Evolutionary conservation across 2,329 filamentous ascomycete genomes (phyloP).

Genomic region (Cladosporium sp.): DNA sequence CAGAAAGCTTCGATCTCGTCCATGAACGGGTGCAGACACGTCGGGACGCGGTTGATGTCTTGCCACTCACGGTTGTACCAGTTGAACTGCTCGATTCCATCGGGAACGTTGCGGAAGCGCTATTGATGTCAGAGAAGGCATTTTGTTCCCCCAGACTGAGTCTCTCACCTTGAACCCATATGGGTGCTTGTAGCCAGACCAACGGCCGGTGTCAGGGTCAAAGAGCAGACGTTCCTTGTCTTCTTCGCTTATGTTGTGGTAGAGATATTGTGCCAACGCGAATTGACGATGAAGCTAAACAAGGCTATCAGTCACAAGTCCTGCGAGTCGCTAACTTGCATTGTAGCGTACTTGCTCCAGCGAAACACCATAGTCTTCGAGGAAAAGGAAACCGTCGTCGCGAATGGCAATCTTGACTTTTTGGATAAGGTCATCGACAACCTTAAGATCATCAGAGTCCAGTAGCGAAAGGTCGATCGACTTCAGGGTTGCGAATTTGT

Average conservation of each 20-base stretch:
- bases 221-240: slow-evolving; percentile 46
- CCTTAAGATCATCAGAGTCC: slow-evolving; percentile 28
- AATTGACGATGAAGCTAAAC: slow-evolving; percentile 45
- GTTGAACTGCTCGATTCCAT: slow-evolving; percentile 52
- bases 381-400: slow-evolving; percentile 35
- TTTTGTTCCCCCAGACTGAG: neutral
- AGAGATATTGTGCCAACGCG: slow-evolving; percentile 45
- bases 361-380: slow-evolving; percentile 47
- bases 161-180: slow-evolving; percentile 34
- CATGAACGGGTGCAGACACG: slow-evolving; percentile 45
- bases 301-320: no score
- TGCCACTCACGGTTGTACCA: slow-evolving; percentile 46
- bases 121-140: neutral
- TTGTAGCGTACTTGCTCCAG: slow-evolving; percentile 31
- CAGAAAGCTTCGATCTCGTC: slow-evolving; percentile 44
- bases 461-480: slow-evolving; percentile 30
- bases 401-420: slow-evolving; percentile 31
- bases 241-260: slow-evolving; percentile 45
- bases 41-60: slow-evolving; percentile 38
- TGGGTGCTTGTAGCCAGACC: slow-evolving; percentile 47
- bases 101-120: slow-evolving; percentile 37
- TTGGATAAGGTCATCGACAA: slow-evolving; percentile 40
- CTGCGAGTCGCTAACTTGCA: no score
- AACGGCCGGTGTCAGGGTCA: slow-evolving; percentile 42
- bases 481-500: slow-evolving; percentile 34